These are phyloP conservation scores for Colletotrichum camelliae DNA, from an alignment of 2,329 filamentous ascomycete species.

Conservation along the genomic window DNA sequence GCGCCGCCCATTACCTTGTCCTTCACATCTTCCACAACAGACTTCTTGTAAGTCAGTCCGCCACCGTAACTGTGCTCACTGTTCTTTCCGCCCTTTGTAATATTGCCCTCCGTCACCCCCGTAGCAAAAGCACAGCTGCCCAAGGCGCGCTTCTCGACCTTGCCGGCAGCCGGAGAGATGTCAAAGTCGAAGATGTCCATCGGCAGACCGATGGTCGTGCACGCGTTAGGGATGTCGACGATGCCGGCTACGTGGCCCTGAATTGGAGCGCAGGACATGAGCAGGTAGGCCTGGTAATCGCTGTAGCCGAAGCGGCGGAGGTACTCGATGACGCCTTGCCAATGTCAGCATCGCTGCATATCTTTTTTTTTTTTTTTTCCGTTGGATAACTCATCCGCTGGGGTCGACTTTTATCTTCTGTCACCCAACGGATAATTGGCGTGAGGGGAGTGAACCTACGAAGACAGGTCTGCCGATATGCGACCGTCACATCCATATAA, in stretches of 20 bases:
- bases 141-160: constrained; percentile 42
- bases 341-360: neutral
- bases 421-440: neutral
- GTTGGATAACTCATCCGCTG: neutral
- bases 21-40: constrained; percentile 23
- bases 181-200: constrained; percentile 98
- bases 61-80: constrained; percentile 56
- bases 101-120: constrained; percentile 47
- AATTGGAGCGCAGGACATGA: constrained; percentile 84
- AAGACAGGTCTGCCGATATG: constrained; percentile 82
- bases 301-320: constrained; percentile 74
- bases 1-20: constrained; percentile 24
- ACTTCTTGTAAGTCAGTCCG: constrained; percentile 52
- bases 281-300: constrained; percentile 82
- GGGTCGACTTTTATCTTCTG: neutral
- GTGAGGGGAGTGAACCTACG: constrained; percentile 36
- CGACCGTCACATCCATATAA: constrained; percentile 84
- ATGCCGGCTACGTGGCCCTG: constrained; percentile 90
- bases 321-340: constrained; percentile 74
- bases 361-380: neutral
- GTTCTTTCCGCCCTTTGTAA: constrained; percentile 49
- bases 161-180: constrained; percentile 69
- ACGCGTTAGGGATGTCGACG: constrained; percentile 90
- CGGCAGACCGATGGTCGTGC: constrained; percentile 85
- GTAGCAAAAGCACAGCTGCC: constrained; percentile 67